phyloP scores from a whole-genome alignment of 495 filamentous ascomycete species.

The Friedmanniomyces simplex region DNA sequence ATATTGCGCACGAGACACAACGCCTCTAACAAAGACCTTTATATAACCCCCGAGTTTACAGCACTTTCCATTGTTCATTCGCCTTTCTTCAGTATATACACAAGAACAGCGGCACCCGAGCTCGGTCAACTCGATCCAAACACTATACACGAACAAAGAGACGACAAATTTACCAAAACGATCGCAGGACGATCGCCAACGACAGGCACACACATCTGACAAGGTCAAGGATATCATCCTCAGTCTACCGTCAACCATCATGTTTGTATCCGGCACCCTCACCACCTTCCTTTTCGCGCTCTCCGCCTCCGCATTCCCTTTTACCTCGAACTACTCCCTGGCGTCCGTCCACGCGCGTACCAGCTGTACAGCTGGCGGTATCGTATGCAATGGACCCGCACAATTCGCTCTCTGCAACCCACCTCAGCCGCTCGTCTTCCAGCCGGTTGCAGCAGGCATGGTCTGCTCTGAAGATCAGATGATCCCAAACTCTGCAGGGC shows the following conservation, averaged over 20 bases:
- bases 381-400: background rate
- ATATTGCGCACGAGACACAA: too few relatives aligned
- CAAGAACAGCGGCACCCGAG: too few relatives aligned
- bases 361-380: background rate
- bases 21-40: too few relatives aligned
- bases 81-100: too few relatives aligned
- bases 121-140: too few relatives aligned
- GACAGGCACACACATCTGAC: too few relatives aligned
- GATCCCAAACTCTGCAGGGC: background rate
- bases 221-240: too few relatives aligned
- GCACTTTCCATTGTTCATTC: too few relatives aligned
- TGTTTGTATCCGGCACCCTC: background rate
- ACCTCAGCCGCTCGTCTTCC: background rate
- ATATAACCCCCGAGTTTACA: too few relatives aligned
- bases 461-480: background rate
- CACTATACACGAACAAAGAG: too few relatives aligned
- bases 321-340: background rate
- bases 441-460: background rate
- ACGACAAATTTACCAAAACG: too few relatives aligned
- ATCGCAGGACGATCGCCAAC: too few relatives aligned
- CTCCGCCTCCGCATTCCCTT: background rate
- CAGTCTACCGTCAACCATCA: background rate
- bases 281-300: background rate
- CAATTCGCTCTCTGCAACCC: background rate
- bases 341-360: background rate